Conservation (phyloP, 768 basidiomycete species). For the Pholiota molesta region DNA sequence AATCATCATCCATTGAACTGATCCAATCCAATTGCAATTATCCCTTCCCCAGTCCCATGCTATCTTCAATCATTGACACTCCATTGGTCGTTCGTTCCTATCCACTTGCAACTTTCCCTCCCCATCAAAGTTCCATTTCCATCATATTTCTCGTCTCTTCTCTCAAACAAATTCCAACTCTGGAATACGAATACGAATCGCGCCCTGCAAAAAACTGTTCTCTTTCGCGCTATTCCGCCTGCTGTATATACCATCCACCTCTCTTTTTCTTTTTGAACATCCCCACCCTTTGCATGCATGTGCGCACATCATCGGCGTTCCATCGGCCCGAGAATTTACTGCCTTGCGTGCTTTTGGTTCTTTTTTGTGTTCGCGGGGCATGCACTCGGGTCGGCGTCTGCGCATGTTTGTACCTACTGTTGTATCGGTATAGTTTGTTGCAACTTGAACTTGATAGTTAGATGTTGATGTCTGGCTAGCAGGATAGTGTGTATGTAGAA, state of each 20-base stretch:
- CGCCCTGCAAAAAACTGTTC: not conserved
- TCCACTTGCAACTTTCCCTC: slow-evolving; percentile 1
- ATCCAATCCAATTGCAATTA: slow-evolving; percentile 5
- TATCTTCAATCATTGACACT: not conserved
- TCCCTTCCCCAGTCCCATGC: not conserved
- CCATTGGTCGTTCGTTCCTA: slow-evolving; percentile 3
- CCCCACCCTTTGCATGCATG: not conserved
- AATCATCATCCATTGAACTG: not conserved
- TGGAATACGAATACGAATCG: not conserved
- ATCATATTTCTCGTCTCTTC: not conserved
- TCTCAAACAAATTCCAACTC: not conserved
- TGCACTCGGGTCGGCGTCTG: not conserved
- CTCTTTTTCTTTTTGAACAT: not conserved
- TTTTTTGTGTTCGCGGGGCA: not conserved
- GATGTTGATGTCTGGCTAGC: not conserved
- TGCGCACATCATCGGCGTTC: not conserved
- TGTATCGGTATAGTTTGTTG: not conserved
- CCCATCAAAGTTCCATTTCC: not conserved
- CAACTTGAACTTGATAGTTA: no score
- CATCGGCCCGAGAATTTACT: not conserved
- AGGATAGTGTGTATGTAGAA: not conserved
- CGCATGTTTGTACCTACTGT: not conserved
- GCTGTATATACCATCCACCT: not conserved
- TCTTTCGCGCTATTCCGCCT: not conserved
- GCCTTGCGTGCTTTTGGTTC: not conserved